Conservation (phyloP, 2,329 filamentous ascomycete species). For the Hypomyces perniciosus region DNA sequence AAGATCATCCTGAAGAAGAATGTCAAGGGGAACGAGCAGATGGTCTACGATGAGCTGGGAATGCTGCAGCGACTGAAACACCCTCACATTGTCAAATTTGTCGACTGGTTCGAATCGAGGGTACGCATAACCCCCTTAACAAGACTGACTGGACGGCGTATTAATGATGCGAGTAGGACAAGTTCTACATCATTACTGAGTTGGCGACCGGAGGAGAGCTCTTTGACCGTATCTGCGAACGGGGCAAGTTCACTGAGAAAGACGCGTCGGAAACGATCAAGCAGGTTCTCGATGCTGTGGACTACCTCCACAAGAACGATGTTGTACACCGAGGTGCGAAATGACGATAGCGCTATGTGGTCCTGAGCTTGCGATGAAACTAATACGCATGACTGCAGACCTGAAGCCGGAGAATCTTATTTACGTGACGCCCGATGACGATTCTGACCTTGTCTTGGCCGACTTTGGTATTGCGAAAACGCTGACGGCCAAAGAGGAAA, state of each 20-base stretch:
- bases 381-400: slow-evolving; percentile 48
- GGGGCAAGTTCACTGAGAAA: slow-evolving; percentile 97
- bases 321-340: slow-evolving; percentile 83
- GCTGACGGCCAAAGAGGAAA: slow-evolving; percentile 82
- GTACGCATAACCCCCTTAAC: slow-evolving; percentile 43
- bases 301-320: slow-evolving; percentile 90
- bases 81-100: slow-evolving; percentile 92
- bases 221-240: slow-evolving; percentile 96
- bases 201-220: slow-evolving; percentile 92
- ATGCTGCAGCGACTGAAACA: slow-evolving; percentile 90
- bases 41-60: slow-evolving; percentile 96
- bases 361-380: not conserved
- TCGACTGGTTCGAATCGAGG: slow-evolving; percentile 98
- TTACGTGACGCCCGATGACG: slow-evolving; percentile 68
- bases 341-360: not conserved
- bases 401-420: slow-evolving; percentile 97
- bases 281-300: slow-evolving; percentile 85
- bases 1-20: slow-evolving; percentile 99
- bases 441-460: slow-evolving; percentile 85
- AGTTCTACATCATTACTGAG: slow-evolving; percentile 99
- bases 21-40: slow-evolving; percentile 94
- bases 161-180: slow-evolving; percentile 58
- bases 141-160: not conserved
- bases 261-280: slow-evolving; percentile 94
- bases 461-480: slow-evolving; percentile 99